Percentiles rank a stretch among this genome's conserved stretches.
phyloP scores from a whole-genome alignment of 805 yeast genomes.

The Metschnikowia vanudenii region DNA sequence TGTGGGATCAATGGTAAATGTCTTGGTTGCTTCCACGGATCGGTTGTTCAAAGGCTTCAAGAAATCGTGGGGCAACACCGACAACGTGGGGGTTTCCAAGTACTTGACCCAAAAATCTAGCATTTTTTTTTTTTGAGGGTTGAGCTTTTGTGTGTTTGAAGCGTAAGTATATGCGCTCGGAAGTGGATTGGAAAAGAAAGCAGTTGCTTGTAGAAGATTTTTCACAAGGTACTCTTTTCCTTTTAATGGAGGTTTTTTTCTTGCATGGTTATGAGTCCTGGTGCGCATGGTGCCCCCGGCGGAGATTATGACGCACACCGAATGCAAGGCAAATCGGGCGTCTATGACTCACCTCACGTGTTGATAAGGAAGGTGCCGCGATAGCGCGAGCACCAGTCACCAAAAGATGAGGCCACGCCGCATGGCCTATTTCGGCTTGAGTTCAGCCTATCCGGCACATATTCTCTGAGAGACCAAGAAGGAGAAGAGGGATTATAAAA shows the following conservation, averaged over 20 bases:
- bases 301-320: background rate
- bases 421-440: too few species aligned
- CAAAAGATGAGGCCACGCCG: too few species aligned
- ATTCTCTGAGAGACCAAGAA: too few species aligned
- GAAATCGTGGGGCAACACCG: conserved; percentile 86
- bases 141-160: background rate
- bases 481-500: too few species aligned
- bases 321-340: conserved; percentile 2
- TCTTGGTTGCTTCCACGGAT: conserved; percentile 58
- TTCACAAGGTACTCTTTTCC: background rate
- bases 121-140: background rate
- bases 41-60: conserved; percentile 71
- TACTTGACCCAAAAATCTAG: conserved; percentile 55
- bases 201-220: background rate
- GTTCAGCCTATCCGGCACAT: too few species aligned
- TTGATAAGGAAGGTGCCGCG: conserved; percentile 5
- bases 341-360: conserved; percentile 16
- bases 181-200: too few species aligned
- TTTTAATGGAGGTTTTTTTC: background rate
- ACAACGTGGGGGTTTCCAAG: conserved; percentile 77
- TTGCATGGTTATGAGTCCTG: background rate
- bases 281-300: background rate
- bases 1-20: conserved; percentile 24
- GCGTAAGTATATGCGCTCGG: too few species aligned
- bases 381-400: too few species aligned